Evolutionary conservation across 1,139 yeast genomes (phyloP), one percentile per base, ranked within the genome.

Genomic region (Pichia sp.): DNA sequence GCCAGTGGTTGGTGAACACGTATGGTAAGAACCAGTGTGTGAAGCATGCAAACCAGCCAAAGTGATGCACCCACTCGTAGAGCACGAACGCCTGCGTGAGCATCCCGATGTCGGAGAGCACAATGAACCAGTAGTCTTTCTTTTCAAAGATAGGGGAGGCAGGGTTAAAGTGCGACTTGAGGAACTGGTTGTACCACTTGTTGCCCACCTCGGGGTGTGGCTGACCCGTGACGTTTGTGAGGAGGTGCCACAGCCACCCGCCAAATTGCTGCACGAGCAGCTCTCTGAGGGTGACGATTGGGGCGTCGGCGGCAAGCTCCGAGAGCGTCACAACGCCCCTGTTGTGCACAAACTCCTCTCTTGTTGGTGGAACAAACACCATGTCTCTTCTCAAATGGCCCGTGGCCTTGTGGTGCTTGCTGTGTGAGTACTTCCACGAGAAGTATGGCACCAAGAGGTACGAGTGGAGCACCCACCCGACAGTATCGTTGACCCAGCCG

Each of bases 351-450:
- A 74, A 74, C 55, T 84, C 79, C 63, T 79, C 78, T 50, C 85
- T 80, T 31, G 49, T 51, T 65, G 76, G 74, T 56, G 96, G 96
- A 49, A 87, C 79, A 65, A 86, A 87, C 50, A 87, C 96, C 82
- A 84, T 87, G 69, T 87, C 96, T 66, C 86, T 78, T 52, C 85
- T 76, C 67, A 87, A 67, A 70, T 87, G 87, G 59, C 93, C 95
- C 47, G 95, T 87, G 51, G 89, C 87, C 75, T 87, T 87, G 75
- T 87, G 96, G 73, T 87, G 96, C 72, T 85, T 87, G 49, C 87
- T 79, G 70, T 87, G 96, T 46, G 87, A 75, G 66, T 79, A 82
- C 67, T 87, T 84, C 96, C 96, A 87, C 5, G 93, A 85, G 66
- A 87, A 87, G 72, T 85, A 87, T 46, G 96, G 96, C 53, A 87